phyloP scores from a whole-genome alignment of 148 eudicot species.

The Oxyria digyna region DNA sequence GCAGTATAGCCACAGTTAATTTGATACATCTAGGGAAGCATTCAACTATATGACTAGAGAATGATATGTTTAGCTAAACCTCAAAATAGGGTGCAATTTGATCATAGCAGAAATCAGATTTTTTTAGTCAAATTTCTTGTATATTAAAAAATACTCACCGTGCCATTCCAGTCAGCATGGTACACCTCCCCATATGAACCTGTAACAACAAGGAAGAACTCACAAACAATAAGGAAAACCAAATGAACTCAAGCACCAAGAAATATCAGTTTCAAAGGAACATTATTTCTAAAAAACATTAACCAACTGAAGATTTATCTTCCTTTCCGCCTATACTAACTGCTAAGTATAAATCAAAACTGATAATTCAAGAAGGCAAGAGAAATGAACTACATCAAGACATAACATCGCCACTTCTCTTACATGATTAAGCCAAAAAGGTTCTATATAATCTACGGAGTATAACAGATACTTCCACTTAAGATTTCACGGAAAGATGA shows the following conservation, averaged over 20 bases:
- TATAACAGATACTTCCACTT: background rate
- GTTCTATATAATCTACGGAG: background rate
- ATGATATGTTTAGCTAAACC: background rate
- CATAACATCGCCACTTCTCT: background rate
- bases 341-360: background rate
- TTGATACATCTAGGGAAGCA: background rate
- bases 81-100: background rate
- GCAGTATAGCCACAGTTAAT: background rate
- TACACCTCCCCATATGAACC: constrained; percentile 99
- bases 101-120: background rate
- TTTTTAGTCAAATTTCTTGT: background rate
- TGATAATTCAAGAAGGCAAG: background rate
- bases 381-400: constrained; percentile 7
- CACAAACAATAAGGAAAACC: background rate
- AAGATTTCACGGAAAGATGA: background rate
- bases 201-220: constrained; percentile 11
- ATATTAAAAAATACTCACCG: constrained; percentile 38
- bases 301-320: background rate
- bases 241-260: background rate
- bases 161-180: constrained; percentile 99
- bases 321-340: background rate
- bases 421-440: too few species aligned
- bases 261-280: background rate
- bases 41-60: background rate
- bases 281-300: background rate